Evolutionary conservation across 805 yeast species (phyloP), one percentile per base, ranked within the genome.

Genomic region (Peterozyma xylosa): DNA sequence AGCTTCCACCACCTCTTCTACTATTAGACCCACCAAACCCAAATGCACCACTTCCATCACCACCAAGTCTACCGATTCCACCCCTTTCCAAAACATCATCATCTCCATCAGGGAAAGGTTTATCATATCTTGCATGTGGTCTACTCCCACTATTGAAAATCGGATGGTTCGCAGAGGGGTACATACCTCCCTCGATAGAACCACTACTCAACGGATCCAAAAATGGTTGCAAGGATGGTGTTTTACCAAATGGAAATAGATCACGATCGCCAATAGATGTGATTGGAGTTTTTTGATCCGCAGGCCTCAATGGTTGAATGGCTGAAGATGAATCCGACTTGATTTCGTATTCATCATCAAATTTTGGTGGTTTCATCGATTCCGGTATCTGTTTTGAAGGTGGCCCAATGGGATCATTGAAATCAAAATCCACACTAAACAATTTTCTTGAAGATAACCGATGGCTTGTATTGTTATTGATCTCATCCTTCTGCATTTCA

Each of bases 101-200:
- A 21, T 66, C 70, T 14, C 66, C 67, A 36, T 71, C 74, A 13
- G 68, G 59, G 39, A 64, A 52, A 0, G 82, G 82, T 45, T 74
- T 78, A 50, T 75, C 80, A 49, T 57, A 74, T 32, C 81, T 53
- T 5, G 79, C 73, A 4, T 79, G 78, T 0, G 70, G 70, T 3
- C 37, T 41, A 9, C 34, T 38, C 3, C 45, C 43, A 13, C 54
- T 42, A 17, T 40, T 42, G 50, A 78, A 78, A 9, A 78, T 45
- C 0, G 82, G 82, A 52, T 78, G 81, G 37, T 70, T 56, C 1
- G 65, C 53, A 3, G 74, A 66, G 1, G 80, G 78, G 43, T 71
- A 60, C 84, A 78, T 77, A 0, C 83, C 84, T 11, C 77, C 76
- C 30, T 45, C 47, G 5, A 14, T 13, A 29, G 57, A 61, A 11